Conservation (phyloP, 345 rosid genomes). For the Citrus reticulata region DNA sequence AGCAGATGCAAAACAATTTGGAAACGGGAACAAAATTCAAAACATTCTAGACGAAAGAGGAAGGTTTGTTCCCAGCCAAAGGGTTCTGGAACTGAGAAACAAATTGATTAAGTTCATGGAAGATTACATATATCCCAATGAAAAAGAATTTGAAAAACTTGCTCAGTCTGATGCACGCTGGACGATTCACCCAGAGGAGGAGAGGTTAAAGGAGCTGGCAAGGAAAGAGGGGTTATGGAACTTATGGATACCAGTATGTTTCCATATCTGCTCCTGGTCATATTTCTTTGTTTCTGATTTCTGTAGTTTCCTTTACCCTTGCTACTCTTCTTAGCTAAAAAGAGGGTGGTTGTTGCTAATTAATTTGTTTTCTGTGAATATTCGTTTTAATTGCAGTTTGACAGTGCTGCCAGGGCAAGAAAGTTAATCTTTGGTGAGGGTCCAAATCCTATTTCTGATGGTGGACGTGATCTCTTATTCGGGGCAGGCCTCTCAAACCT, state of each 20-base stretch:
- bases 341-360: background rate
- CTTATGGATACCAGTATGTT: conserved; percentile 79
- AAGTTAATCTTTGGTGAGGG: conserved; percentile 49
- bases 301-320: conserved; percentile 1
- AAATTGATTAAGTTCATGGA: conserved; percentile 86
- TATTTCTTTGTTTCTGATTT: conserved; percentile 8
- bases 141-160: conserved; percentile 67
- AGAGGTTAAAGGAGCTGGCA: conserved; percentile 81
- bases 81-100: conserved; percentile 58
- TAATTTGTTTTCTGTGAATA: background rate
- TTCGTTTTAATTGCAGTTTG: conserved; percentile 51
- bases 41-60: conserved; percentile 54
- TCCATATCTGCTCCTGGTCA: background rate
- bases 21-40: conserved; percentile 23
- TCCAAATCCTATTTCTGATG: conserved; percentile 21
- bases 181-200: conserved; percentile 94
- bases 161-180: conserved; percentile 77
- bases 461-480: conserved; percentile 43
- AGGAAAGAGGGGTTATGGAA: conserved; percentile 94
- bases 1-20: conserved; percentile 19
- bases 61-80: conserved; percentile 62
- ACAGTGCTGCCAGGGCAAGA: conserved; percentile 85
- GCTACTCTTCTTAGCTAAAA: background rate
- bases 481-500: conserved; percentile 96
- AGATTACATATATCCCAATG: conserved; percentile 81